A percentile compares a stretch with the other conserved stretches of the same genome.
phyloP scores from a whole-genome alignment of 805 yeast genomes.

The Ogataea wickerhamii region DNA sequence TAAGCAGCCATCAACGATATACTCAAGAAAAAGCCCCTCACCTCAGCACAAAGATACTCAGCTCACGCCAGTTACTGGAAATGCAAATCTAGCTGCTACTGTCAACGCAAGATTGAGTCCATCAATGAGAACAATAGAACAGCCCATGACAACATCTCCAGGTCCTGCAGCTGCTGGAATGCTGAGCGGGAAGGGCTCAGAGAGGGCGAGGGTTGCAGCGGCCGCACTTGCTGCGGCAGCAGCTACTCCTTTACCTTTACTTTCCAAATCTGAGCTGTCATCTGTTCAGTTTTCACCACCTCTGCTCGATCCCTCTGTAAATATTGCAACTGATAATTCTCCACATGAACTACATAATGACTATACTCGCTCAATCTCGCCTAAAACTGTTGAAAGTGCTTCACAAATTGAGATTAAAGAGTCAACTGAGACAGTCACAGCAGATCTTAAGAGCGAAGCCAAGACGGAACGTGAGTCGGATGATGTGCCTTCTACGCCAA shows the following conservation, averaged over 20 bases:
- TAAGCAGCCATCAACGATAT: background rate
- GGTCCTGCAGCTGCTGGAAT: conserved; percentile 39
- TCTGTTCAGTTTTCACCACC: background rate
- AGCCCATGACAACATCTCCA: conserved; percentile 31
- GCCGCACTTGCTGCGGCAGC: conserved; percentile 85
- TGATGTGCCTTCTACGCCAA: background rate
- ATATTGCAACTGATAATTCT: background rate
- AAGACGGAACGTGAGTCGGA: background rate
- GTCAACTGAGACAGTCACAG: background rate
- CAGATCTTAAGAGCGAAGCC: background rate
- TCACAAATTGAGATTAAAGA: background rate
- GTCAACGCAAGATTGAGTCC: conserved; percentile 16
- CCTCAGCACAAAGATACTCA: conserved; percentile 5
- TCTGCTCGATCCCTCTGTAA: background rate
- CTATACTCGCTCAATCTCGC: background rate
- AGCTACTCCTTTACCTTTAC: conserved; percentile 62
- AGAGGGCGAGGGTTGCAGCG: conserved; percentile 69
- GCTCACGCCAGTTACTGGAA: conserved; percentile 11
- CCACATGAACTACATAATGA: background rate
- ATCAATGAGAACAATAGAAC: conserved; percentile 17
- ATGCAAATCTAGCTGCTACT: conserved; percentile 8
- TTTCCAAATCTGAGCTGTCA: conserved; percentile 14
- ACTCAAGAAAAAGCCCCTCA: background rate
- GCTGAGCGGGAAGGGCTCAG: conserved; percentile 29
- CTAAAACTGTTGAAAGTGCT: background rate